Base-by-base conservation (phyloP, 2,329 filamentous ascomycete genomes). In the Calonectria leucothoes region DNA sequence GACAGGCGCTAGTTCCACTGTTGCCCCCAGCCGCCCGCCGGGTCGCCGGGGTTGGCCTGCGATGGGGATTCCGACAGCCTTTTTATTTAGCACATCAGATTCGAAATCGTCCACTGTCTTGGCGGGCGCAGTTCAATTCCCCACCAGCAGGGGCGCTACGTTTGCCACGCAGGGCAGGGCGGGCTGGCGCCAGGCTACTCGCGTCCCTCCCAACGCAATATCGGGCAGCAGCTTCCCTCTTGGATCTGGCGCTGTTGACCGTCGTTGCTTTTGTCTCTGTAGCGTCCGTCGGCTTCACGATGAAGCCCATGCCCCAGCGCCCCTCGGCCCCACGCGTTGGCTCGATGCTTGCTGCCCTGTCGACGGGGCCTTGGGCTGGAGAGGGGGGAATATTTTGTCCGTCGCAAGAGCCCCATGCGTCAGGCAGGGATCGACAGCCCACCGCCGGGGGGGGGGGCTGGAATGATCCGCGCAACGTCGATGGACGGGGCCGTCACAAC, bases 21-120 rank as follows among this genome's bases (percentile, higher is more conserved):
- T 42, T 52, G 69, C 39, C 59, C 63, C 33, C 39, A 51, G 35
- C 31, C n/a, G 35, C 51, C 63, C 61, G 63, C 55, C 63, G 51
- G 45, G 63, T 20, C 17, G 25, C 63, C 33, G 39, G 63, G 69
- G 63, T 29, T 23, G 17, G 49, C 59, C 59, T 66, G 51, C 42
- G 33, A 15, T 31, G 27, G 45, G 52, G 52, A 45, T 42, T 49
- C 55, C 39, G 33, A 23, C 45, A 66, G 35, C 31, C 49, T 59
- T 52, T 70, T 64, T 45, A 55, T 66, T 65, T n/a, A 25, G 29
- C 45, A 71, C 64, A 67, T 71, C 64, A 67, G 69, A 71, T 71
- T 71, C 64, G 52, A 71, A 71, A 71, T 64, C 69, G 64, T 45
- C 59, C 48, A 29, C 17, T 7, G 66, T 27, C 35, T 35, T 39